These are phyloP conservation scores for Phytophthora rubi DNA, from an alignment of 352 stramenopile genomes.

Conservation along the genomic window DNA sequence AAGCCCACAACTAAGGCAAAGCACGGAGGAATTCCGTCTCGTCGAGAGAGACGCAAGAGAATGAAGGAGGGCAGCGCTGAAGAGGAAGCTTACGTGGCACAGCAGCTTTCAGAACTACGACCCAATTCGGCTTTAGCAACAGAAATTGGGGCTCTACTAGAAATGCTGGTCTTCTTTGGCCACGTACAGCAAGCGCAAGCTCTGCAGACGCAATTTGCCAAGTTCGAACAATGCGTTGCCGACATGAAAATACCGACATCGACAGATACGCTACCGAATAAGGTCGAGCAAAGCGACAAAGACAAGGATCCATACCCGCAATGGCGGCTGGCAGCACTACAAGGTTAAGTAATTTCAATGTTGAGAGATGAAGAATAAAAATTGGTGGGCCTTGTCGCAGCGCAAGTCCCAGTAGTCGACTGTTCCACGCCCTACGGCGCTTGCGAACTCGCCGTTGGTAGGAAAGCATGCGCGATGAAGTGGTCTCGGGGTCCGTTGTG, in stretches of 20 bases:
- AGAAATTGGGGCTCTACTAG: conserved; percentile 49
- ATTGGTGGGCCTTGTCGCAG: conserved; percentile 23
- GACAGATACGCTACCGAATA: not conserved
- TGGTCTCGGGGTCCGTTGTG: not conserved
- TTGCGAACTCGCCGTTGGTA: not conserved
- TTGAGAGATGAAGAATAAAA: conserved; percentile 1
- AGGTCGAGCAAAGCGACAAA: not conserved
- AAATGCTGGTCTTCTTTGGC: conserved; percentile 65
- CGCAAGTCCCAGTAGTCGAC: conserved; percentile 5
- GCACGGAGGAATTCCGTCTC: conserved; percentile 51
- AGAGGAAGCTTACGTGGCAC: conserved; percentile 65
- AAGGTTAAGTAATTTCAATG: conserved; percentile 17
- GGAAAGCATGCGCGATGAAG: not conserved
- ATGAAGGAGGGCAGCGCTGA: conserved; percentile 77
- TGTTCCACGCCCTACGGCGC: not conserved
- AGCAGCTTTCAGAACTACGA: conserved; percentile 49
- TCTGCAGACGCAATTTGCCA: conserved; percentile 49
- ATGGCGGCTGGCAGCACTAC: conserved; percentile 31
- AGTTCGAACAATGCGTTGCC: conserved; percentile 47
- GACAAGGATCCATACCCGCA: conserved; percentile 12
- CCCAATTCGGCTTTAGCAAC: conserved; percentile 45
- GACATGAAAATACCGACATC: conserved; percentile 12
- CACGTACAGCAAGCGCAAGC: conserved; percentile 44
- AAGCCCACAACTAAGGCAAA: conserved; percentile 49
- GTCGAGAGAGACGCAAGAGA: conserved; percentile 61